Evolutionary conservation across 495 filamentous ascomycete species (phyloP), one percentile per base, ranked within the genome.

Genomic region (Cryomyces antarcticus): DNA sequence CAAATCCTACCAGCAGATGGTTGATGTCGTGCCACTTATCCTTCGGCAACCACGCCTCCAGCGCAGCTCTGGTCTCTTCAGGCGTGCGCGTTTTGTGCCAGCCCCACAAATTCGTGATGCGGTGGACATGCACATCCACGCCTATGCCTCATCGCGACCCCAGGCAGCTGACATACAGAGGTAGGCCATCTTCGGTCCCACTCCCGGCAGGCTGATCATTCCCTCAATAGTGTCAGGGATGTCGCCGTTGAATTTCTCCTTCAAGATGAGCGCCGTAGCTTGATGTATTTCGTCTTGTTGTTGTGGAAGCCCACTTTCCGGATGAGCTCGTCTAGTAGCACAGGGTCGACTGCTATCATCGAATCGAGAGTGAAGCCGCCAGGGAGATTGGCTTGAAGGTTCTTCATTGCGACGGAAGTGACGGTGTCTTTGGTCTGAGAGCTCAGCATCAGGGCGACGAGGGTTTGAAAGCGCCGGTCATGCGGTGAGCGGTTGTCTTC

Each of bases 181-280:
- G 54, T 92, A 85, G 13, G 82, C 89, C 88, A 97, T 97, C 62
- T 97, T 97, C 5, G 89, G 89, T 0, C 89, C 89, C 0, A 97
- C 88, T 2, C 89, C 89, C 0, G 89, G 89, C 0, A 97, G 71
- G 5, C 73, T 68, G 54, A 77, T 76, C 12, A 97, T 66, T 0
- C 77, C 86, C 40, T 77, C 74, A 13, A 87, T 70, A 0, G 84
- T 82, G 41, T 76, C 65, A 0, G 89, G 92, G 47, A 97, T 93
- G 58, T 96, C 89, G 30, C 73, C 72, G 38, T 57, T 55, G 52
- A 71, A 78, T 27, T 73, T 44, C 44, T 92, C 79, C 7, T 71
- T 65, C 2, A 94, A 66, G 35, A 94, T 78, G 6, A 65, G 52
- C 5, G 86, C 88, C 0, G 80, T 62, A 17, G 74, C 63, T 93